Base-by-base conservation (phyloP, 1,139 yeast species). In the Sugiyamaella grinbergsii region DNA sequence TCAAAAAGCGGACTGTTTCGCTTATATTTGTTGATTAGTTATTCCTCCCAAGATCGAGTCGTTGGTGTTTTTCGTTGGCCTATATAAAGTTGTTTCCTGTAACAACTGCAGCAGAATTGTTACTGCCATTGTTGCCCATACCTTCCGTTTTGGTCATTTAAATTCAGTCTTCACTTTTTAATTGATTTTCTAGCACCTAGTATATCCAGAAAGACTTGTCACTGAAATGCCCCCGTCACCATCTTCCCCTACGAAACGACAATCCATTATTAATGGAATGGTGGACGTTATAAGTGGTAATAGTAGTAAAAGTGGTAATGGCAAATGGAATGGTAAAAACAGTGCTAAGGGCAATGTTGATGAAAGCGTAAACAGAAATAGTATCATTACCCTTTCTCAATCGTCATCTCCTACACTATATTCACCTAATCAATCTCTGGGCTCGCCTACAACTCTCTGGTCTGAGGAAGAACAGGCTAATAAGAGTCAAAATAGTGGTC, bases 401-500 rank as follows among this genome's bases (percentile, higher is more conserved):
- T 16, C 33, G 18, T 29, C 44, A 15, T 28, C 34, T 15, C 36
- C 44, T 11, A 24, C 29, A 24, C 24, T 38, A 16, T 22, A 23
- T 24, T 38, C 42, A 7, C 41, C 13, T 13, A 31, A 37, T n/a
- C 41, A 23, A 24, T 16, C 34, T n/a, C n/a, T 36, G 4, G 26
- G 33, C n/a, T 40, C 44, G 8, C 44, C 44, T 40, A 16, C 44
- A 15, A 40, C 44, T 5, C 36, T 40, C n/a, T 40, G 34, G 34
- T 40, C 44, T 15, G 36, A 40, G 10, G 20, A 19, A 4, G 44
- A 40, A 29, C 29, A 16, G 37, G 16, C 18, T 15, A 33, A 33
- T 33, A 16, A 33, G 20, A 33, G 7, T 5, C 6, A 33, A 11
- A 15, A 33, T 33, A 23, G 5, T n/a, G n/a, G n/a, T n/a, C n/a